Evolutionary conservation across 345 rosid genomes (phyloP), one percentile per base, ranked within the genome.

Genomic region (Salix dunnii): DNA sequence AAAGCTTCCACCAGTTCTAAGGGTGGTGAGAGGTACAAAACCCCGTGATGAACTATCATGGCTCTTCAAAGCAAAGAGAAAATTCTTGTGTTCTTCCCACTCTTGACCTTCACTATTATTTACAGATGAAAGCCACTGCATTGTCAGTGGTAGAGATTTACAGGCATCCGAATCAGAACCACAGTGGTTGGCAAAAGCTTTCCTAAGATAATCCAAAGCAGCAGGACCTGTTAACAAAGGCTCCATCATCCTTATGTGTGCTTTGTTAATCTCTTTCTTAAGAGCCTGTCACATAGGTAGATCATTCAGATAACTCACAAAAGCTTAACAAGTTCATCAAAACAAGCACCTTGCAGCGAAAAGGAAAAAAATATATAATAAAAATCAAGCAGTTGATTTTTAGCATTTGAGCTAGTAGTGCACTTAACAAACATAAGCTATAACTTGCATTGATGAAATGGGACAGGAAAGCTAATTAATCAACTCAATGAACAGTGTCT

Each of bases 171-270:
- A 78, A 7, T 88, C 80, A 69, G 88, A 78, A 66, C 96, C 93
- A 85, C 85, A 76, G 64, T 83, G 85, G 73, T 85, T 86, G 36
- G 86, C 72, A 73, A 95, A 95, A 72, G 90, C 92, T 77, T 85
- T 85, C 53, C 79, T 81, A 16, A 95, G 89, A 21, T 77, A 95
- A 76, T 91, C 97, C 62, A 86, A 81, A 28, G 94, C 97, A 78
- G 94, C 93, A 75, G 90, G 91, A 6, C 99, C 99, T 86, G 86
- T 87, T 80, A 95, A 68, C 78, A 90, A 77, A 43, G 98, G 92
- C 85, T 89, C 91, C 96, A 91, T 88, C 63, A 95, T 75, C 73
- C 81, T 84, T 72, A 93, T 77, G 21, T 91, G 99, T 53, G 96
- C 93, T 76, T 79, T 82, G 84, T 94, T 87, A 61, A 93, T 90